Evolutionary conservation across 208 protist species (phyloP), one percentile per base, ranked within the genome.

Genomic region (Trypanosoma melophagium): DNA sequence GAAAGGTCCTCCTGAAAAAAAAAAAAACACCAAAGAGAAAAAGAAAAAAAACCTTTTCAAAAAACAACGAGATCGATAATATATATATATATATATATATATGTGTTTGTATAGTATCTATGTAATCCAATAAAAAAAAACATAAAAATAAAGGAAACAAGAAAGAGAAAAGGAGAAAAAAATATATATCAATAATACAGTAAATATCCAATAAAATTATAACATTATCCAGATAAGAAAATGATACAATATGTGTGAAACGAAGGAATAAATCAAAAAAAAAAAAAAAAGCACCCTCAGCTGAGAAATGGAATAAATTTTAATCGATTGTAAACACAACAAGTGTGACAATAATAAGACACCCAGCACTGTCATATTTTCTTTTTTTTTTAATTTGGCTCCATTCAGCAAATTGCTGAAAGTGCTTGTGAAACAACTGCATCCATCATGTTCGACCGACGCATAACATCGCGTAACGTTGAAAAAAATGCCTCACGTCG

Each of bases 381-480:
- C 12, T 19, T n/a, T 28, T 4, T 44, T 16, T 14, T n/a, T 40
- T 13, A 4, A 0, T 12, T 52, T 21, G 35, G 45, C 7, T 10
- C 8, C 38, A 12, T 24, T 53, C 38, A 76, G 16, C 45, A 57
- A 9, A 76, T 35, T 49, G 57, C 22, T 5, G 57, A 63, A 22
- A 76, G n/a, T 14, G 79, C 81, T 19, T 60, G 40, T 17, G 75
- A 66, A 8, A 81, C 72, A 14, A 65, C 60, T 35, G 41, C 51
- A 52, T 91, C 83, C 47, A 89, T 63, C 17, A 83, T 58, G 24
- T 80, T 66, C 8, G 74, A 54, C 3, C 58, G 54, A 45, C 73
- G 72, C 35, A 94, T 80, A 65, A 83, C 80, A 62, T 84, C 80
- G 57, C 65, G 58, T 52, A 89, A 51, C 19, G 64, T 56, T 8